A percentile compares a stretch with the other conserved stretches of the same genome.
These are phyloP conservation scores for Shiraia sp. DNA, from an alignment of 2,329 filamentous ascomycete genomes.

Conservation along the genomic window DNA sequence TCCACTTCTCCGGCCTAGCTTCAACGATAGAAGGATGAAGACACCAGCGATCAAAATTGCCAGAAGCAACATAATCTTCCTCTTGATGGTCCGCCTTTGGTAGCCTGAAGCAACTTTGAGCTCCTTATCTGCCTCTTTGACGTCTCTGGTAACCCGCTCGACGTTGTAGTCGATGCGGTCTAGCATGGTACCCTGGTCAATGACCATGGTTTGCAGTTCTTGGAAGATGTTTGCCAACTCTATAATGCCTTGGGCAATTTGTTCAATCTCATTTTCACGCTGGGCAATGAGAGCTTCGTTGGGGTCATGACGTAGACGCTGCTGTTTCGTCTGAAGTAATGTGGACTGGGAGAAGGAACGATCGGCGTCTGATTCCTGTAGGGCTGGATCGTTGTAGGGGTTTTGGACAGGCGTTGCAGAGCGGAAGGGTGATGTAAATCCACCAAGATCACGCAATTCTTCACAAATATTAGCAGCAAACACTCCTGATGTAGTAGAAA, in stretches of 20 bases:
- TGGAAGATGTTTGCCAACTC: slow-evolving; percentile 96
- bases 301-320: slow-evolving; percentile 64
- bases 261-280: slow-evolving; percentile 93
- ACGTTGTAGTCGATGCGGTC: slow-evolving; percentile 78
- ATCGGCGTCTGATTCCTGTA: slow-evolving; percentile 88
- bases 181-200: slow-evolving; percentile 57
- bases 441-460: slow-evolving; percentile 52
- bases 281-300: slow-evolving; percentile 81
- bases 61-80: slow-evolving; percentile 90
- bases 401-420: slow-evolving; percentile 55
- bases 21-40: slow-evolving; percentile 84
- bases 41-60: slow-evolving; percentile 81
- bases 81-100: slow-evolving; percentile 83
- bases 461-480: slow-evolving; percentile 13
- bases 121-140: slow-evolving; percentile 92
- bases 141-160: slow-evolving; percentile 89
- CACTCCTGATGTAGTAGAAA: neutral
- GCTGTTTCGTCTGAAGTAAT: slow-evolving; percentile 75
- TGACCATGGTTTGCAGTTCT: slow-evolving; percentile 88
- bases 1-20: slow-evolving; percentile 60
- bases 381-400: slow-evolving; percentile 79
- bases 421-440: slow-evolving; percentile 54
- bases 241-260: slow-evolving; percentile 97
- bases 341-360: slow-evolving; percentile 89
- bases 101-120: slow-evolving; percentile 85